These are phyloP conservation scores for Saururus chinensis DNA, from an alignment of 164 flowering plant genomes.

Conservation along the genomic window DNA sequence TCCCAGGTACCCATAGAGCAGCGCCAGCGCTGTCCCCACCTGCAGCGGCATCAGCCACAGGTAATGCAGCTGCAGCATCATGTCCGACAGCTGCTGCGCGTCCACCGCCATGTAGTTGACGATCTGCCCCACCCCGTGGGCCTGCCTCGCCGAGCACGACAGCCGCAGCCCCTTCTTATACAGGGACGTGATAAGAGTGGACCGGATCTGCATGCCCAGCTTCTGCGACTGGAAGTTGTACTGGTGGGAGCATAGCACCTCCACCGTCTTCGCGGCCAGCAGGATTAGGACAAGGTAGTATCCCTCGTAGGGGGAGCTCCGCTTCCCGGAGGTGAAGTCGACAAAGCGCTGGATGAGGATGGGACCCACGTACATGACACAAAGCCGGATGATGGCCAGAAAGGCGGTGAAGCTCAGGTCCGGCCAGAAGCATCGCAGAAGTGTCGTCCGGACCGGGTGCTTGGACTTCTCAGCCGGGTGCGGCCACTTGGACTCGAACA, in stretches of 20 bases:
- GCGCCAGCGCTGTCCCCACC: conserved; percentile 45
- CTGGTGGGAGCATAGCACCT: conserved; percentile 66
- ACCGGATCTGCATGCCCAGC: conserved; percentile 77
- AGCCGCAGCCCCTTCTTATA: conserved; percentile 82
- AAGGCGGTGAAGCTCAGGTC: conserved; percentile 59
- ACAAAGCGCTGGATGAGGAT: conserved; percentile 69
- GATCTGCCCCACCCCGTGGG: conserved; percentile 88
- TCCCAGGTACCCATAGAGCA: conserved; percentile 59
- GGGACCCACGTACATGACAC: conserved; percentile 86
- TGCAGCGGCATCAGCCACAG: conserved; percentile 88
- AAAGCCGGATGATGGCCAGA: conserved; percentile 52
- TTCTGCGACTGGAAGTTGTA: conserved; percentile 77
- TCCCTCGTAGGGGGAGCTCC: conserved; percentile 66
- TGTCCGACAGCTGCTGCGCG: conserved; percentile 91
- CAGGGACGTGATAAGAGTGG: conserved; percentile 62
- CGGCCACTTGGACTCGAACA: conserved; percentile 74
- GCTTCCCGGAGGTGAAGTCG: conserved; percentile 61
- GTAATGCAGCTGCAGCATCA: conserved; percentile 74
- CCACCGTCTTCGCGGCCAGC: conserved; percentile 56
- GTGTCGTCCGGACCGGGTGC: conserved; percentile 63
- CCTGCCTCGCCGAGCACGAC: conserved; percentile 77
- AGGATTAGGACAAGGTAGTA: conserved; percentile 63
- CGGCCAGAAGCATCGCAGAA: conserved; percentile 82
- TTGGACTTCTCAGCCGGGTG: conserved; percentile 42
- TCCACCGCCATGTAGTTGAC: conserved; percentile 98